Conservation (phyloP, 805 yeast genomes). For the Metschnikowia aberdeeniae region DNA sequence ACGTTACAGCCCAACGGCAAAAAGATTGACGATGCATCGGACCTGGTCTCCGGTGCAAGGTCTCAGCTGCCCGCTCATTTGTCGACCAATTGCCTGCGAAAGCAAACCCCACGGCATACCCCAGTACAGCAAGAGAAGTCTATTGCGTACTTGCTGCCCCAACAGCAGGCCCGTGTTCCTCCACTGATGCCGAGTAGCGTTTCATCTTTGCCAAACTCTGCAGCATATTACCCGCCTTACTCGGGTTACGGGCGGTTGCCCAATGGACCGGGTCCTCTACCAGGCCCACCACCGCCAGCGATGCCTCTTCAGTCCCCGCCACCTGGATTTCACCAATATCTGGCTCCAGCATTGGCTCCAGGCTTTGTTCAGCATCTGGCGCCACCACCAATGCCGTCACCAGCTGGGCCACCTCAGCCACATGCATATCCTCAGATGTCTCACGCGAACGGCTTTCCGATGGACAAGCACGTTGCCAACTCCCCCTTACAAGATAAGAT, state of each 20-base stretch:
- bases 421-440: slow-evolving; percentile 1
- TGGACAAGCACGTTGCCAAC: background rate
- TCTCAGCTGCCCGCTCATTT: background rate
- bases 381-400: slow-evolving; percentile 1
- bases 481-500: background rate
- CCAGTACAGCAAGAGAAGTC: background rate
- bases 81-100: background rate
- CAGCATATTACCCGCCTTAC: slow-evolving; percentile 30
- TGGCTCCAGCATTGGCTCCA: background rate
- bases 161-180: slow-evolving; percentile 1
- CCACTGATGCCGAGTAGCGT: background rate
- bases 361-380: slow-evolving; percentile 2
- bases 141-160: background rate
- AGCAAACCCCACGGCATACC: background rate
- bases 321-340: slow-evolving; percentile 1
- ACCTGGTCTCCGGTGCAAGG: background rate
- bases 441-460: background rate
- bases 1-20: slow-evolving; percentile 12
- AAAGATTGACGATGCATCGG: slow-evolving; percentile 1
- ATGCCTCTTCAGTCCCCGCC: background rate
- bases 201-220: background rate
- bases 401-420: slow-evolving; percentile 1
- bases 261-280: slow-evolving; percentile 41
- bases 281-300: slow-evolving; percentile 37
- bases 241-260: slow-evolving; percentile 34